Conservation (phyloP, 139 green algal genomes). For the Zygnema cylindricum region DNA sequence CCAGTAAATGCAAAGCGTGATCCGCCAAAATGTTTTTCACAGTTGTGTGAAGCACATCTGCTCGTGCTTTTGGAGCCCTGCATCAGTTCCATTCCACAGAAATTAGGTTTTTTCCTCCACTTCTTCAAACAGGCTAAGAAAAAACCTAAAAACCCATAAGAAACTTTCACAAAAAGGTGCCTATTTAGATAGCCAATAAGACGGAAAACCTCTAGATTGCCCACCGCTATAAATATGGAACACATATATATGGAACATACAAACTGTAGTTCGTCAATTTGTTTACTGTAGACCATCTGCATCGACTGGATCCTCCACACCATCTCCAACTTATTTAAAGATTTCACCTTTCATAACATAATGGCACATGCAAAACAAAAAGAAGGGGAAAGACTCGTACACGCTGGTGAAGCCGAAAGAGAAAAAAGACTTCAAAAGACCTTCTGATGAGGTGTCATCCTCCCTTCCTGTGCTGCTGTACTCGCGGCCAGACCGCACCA, state of each 20-base stretch:
- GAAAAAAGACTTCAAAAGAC: constrained; percentile 61
- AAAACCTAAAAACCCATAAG: not conserved
- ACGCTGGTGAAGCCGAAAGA: constrained; percentile 58
- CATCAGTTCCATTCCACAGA: not conserved
- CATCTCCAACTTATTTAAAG: not conserved
- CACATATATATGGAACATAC: too few relatives aligned
- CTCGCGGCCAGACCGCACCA: constrained; percentile 57
- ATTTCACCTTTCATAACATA: not conserved
- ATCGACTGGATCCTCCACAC: too few relatives aligned
- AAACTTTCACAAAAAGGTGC: too few relatives aligned
- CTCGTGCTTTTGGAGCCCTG: constrained; percentile 51
- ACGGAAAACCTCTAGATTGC: too few relatives aligned
- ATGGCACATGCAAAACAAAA: not conserved
- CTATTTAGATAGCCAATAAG: too few relatives aligned
- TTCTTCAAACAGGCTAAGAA: not conserved
- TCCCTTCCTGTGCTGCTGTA: constrained; percentile 46
- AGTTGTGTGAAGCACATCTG: constrained; percentile 58
- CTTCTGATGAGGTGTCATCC: constrained; percentile 18
- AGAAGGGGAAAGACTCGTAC: not conserved
- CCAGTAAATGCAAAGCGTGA: constrained; percentile 40
- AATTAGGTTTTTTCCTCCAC: not conserved
- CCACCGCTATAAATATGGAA: too few relatives aligned
- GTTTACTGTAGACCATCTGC: too few relatives aligned
- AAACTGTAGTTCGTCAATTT: too few relatives aligned
- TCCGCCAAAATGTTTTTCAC: constrained; percentile 60